Conservation (phyloP, 305 asterid genomes). For the Rubia tinctorum region DNA sequence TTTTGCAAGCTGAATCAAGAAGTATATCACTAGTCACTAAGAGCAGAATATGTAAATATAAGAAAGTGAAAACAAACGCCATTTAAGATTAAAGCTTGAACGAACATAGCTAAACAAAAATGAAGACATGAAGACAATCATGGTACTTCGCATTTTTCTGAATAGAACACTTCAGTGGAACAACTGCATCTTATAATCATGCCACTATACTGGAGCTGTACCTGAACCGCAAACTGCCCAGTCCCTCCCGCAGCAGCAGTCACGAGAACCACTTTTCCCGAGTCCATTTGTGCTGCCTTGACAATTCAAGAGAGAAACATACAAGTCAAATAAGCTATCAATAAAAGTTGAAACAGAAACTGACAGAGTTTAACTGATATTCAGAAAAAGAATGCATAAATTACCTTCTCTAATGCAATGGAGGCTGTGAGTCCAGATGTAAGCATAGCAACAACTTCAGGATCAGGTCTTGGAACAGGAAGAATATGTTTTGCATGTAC, state of each 20-base stretch:
- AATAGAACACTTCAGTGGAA: not conserved
- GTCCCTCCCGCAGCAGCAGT: constrained; percentile 99
- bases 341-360: not conserved
- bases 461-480: constrained; percentile 94
- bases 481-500: constrained; percentile 83
- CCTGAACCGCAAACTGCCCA: constrained; percentile 99
- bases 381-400: constrained; percentile 15
- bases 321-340: constrained; percentile 12
- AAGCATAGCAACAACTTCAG: constrained; percentile 98
- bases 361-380: not conserved
- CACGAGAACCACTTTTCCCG: constrained; percentile 84
- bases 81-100: constrained; percentile 1
- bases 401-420: constrained; percentile 89
- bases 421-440: constrained; percentile 98
- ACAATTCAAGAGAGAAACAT: constrained; percentile 23
- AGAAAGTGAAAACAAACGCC: not conserved
- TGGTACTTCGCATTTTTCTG: not conserved
- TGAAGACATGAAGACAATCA: not conserved
- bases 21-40: constrained; percentile 17
- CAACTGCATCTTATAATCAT: not conserved
- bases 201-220: constrained; percentile 20
- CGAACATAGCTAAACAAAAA: not conserved
- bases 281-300: constrained; percentile 88
- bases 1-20: constrained; percentile 75
- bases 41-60: not conserved